Evolutionary conservation across 371 early-diverging fungal genomes (phyloP).

Genomic region (Mucor sp.): DNA sequence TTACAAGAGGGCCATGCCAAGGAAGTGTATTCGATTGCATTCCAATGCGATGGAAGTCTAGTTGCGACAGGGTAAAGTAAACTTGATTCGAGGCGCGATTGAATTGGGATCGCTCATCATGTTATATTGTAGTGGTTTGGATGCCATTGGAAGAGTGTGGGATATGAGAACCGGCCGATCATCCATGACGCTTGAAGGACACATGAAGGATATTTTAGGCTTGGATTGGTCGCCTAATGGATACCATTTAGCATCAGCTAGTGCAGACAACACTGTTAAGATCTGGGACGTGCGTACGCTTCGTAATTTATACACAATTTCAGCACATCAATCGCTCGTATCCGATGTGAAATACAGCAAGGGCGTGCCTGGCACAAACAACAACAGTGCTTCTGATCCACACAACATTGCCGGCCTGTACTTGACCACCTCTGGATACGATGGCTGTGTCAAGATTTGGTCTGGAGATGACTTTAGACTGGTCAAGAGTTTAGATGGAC

Average conservation of each 20-base stretch:
- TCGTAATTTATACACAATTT: constrained; percentile 79
- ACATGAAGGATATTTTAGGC: constrained; percentile 85
- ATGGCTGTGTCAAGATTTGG: constrained; percentile 93
- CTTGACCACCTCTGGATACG: constrained; percentile 76
- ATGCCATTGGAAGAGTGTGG: constrained; percentile 93
- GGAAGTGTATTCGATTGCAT: constrained; percentile 88
- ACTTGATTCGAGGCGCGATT: neutral
- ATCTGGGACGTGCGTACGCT: constrained; percentile 91
- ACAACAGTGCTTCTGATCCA: constrained; percentile 26
- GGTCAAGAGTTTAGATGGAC: constrained; percentile 83
- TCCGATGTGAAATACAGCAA: constrained; percentile 76
- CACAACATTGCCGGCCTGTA: constrained; percentile 59
- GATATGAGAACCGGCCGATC: constrained; percentile 92
- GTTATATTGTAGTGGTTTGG: constrained; percentile 69
- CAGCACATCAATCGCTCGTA: constrained; percentile 91
- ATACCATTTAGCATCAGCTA: constrained; percentile 79
- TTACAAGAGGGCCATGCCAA: constrained; percentile 94
- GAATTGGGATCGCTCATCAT: neutral
- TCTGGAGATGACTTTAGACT: constrained; percentile 91
- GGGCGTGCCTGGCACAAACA: constrained; percentile 25
- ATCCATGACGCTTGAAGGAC: constrained; percentile 88
- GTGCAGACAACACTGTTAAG: constrained; percentile 81
- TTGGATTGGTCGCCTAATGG: constrained; percentile 94
- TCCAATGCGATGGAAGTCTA: constrained; percentile 92
- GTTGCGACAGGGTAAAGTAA: constrained; percentile 79